A percentile compares a stretch with the other conserved stretches of the same genome.
Evolutionary conservation across 441 rosid genomes (phyloP).

Genomic region (Erodium texanum): DNA sequence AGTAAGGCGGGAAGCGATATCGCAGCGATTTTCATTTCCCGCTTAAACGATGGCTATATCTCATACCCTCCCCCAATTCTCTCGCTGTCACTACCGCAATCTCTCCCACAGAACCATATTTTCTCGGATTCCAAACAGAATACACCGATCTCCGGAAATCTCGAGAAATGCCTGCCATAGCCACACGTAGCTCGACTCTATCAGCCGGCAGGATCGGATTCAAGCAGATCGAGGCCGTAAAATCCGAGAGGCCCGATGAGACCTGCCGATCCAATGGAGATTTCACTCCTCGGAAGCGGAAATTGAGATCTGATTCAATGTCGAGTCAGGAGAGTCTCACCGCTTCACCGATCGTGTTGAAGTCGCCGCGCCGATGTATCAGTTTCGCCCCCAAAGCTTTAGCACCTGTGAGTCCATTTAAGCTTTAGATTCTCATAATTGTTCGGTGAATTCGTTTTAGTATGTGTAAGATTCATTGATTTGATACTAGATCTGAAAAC

Average conservation of each 20-base stretch:
- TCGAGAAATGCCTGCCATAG: conserved; percentile 47
- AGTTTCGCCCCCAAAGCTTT: conserved; percentile 29
- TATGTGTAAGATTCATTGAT: neutral
- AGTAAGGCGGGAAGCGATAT: neutral
- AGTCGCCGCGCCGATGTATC: conserved; percentile 45
- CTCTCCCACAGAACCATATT: neutral
- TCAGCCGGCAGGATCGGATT: neutral
- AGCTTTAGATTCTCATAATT: neutral
- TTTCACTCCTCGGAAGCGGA: conserved; percentile 44
- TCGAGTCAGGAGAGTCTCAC: conserved; percentile 13
- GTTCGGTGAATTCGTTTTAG: neutral
- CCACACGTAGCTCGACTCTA: conserved; percentile 32
- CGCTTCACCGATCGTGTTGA: conserved; percentile 36
- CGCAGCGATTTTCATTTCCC: conserved; percentile 4
- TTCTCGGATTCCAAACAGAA: neutral
- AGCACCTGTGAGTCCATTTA: conserved; percentile 22
- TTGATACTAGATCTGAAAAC: neutral
- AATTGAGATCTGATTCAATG: conserved; percentile 39
- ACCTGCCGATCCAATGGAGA: conserved; percentile 29
- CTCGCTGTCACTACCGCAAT: neutral
- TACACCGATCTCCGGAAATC: neutral
- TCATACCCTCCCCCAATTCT: neutral
- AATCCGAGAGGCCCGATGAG: conserved; percentile 12
- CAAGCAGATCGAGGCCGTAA: conserved; percentile 25
- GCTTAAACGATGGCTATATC: conserved; percentile 4